Evolutionary conservation across 768 basidiomycete species (phyloP), one percentile per base, ranked within the genome.

Genomic region (Kwoniella mangroviensis): DNA sequence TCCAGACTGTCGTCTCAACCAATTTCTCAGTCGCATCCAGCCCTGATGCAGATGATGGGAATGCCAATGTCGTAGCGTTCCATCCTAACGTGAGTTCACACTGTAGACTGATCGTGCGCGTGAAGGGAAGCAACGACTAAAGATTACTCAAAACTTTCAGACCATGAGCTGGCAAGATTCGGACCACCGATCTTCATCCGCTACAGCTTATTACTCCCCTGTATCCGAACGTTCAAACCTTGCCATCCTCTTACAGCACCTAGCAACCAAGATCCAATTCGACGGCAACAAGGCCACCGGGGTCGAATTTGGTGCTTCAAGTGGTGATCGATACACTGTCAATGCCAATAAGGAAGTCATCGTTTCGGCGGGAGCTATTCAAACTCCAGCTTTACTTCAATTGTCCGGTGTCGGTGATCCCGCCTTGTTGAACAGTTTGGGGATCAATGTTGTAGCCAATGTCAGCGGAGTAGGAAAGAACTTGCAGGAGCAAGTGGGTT

Each of bases 321-420:
- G 6, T 22, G 68, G 62, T 26, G 43, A 56, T 12, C 55, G 68
- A 65, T 84, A 82, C 71, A 85, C 85, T 4, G 86, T 89, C 58
- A 84, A 83, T 19, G 89, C 88, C 12, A 84, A 80, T 70, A 87
- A 86, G 78, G 90, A 90, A 77, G 88, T 88, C 53, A 85, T 90
- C 62, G 73, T 88, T 17, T 83, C 82, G 59, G 84, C 83, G 12
- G 86, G 87, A 5, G 79, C 86, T 0, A 76, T 87, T 54, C 84
- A 85, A 67, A 86, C 86, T 2, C 85, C 87, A 1, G 86, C 88
- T 73, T 81, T 90, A 7, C 85, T 89, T 79, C 87, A 89, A 74
- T 81, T 89, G 2, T 90, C 89, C 0, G 93, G 93, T 10, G 84
- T 94, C 54, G 93, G 92, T 2, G 90, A 91, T 51, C 85, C 86